These are phyloP conservation scores for Daedaleopsis nitida DNA, from an alignment of 768 basidiomycete genomes.

Conservation along the genomic window DNA sequence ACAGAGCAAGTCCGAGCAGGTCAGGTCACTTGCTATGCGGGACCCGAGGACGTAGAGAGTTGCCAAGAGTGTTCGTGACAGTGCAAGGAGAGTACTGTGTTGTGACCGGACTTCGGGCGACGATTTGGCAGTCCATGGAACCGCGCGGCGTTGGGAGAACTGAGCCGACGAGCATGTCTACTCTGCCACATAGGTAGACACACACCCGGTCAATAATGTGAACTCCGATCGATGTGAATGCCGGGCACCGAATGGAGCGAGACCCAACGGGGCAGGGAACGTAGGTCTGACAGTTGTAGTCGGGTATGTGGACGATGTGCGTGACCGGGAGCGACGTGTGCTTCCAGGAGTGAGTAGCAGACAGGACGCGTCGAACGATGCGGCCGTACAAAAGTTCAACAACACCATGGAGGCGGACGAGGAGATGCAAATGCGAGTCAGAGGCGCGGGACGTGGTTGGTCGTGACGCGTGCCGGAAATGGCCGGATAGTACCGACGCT, in stretches of 20 bases:
- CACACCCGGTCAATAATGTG: background rate
- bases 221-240: background rate
- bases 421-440: background rate
- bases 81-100: background rate
- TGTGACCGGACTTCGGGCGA: background rate
- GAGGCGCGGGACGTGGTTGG: background rate
- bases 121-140: background rate
- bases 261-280: background rate
- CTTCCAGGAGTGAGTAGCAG: background rate
- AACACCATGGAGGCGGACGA: background rate
- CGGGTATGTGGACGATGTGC: too few relatives aligned
- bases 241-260: background rate
- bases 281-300: background rate
- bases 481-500: slow-evolving; percentile 12
- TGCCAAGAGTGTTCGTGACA: background rate
- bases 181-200: background rate
- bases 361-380: too few relatives aligned
- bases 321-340: background rate
- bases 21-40: background rate
- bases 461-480: background rate
- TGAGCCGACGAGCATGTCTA: background rate
- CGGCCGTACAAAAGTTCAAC: too few relatives aligned
- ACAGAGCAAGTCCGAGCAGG: background rate
- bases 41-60: background rate
- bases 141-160: background rate